phyloP scores from a whole-genome alignment of 2,329 filamentous ascomycete species.

The Leptographium galeiforme region DNA sequence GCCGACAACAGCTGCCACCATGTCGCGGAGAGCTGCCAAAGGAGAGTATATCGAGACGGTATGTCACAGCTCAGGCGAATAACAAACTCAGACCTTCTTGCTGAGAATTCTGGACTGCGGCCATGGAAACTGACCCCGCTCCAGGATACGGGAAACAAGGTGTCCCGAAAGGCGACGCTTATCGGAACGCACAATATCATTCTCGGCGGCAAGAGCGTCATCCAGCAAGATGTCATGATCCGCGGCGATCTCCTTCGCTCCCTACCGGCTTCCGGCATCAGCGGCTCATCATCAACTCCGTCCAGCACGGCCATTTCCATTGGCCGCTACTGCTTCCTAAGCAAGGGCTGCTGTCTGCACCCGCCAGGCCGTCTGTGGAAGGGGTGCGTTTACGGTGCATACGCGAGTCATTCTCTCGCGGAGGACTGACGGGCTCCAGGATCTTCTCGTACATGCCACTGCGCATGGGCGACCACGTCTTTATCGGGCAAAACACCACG shows the following conservation, averaged over 20 bases:
- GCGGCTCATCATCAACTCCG: constrained; percentile 9
- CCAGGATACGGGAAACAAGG: constrained; percentile 96
- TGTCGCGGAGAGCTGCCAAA: constrained; percentile 67
- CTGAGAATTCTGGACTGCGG: too few relatives aligned
- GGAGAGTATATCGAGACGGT: constrained; percentile 97
- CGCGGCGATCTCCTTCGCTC: constrained; percentile 71
- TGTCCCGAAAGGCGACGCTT: constrained; percentile 80
- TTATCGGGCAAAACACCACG: constrained; percentile 61
- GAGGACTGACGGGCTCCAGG: constrained; percentile 16
- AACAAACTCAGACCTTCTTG: background rate
- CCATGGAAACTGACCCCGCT: background rate
- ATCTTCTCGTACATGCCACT: constrained; percentile 73
- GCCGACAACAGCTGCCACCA: constrained; percentile 22
- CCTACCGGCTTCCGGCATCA: constrained; percentile 28
- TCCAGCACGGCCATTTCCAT: constrained; percentile 66
- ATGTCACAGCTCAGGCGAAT: constrained; percentile 16
- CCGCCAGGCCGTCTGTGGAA: constrained; percentile 76
- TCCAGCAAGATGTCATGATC: constrained; percentile 89
- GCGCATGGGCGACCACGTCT: constrained; percentile 89
- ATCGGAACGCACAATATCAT: constrained; percentile 97
- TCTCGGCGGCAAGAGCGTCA: constrained; percentile 88
- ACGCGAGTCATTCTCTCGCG: background rate
- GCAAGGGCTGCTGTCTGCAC: constrained; percentile 61
- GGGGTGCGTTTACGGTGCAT: constrained; percentile 29
- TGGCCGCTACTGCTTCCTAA: constrained; percentile 83